Conservation (phyloP, 2,329 filamentous ascomycete genomes). For the Phoma sp. region DNA sequence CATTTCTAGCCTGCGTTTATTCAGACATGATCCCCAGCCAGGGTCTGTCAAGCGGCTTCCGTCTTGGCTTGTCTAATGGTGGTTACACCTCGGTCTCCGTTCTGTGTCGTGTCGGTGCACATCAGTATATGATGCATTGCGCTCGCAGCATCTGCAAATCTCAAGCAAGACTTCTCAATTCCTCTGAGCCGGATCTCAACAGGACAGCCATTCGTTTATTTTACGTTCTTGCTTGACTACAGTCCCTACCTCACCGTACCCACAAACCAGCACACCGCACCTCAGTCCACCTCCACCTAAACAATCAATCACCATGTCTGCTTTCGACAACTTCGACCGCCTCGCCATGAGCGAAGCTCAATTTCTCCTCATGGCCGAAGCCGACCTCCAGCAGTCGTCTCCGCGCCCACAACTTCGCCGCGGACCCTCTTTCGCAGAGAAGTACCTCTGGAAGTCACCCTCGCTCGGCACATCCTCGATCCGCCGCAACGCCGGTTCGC, state of each 20-base stretch:
- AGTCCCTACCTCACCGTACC: slow-evolving; percentile 8
- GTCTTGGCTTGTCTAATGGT: not conserved
- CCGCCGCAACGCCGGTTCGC: slow-evolving; percentile 2
- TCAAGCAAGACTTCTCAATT: slow-evolving; percentile 16
- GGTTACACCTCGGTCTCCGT: slow-evolving; percentile 5
- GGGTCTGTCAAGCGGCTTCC: slow-evolving; percentile 12
- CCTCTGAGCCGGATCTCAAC: slow-evolving; percentile 18
- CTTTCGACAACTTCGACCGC: slow-evolving; percentile 19
- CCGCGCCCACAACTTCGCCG: slow-evolving; percentile 1
- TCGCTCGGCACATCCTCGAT: slow-evolving; percentile 13
- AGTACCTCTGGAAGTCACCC: slow-evolving; percentile 13
- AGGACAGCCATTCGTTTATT: slow-evolving; percentile 18
- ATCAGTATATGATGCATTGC: slow-evolving; percentile 14
- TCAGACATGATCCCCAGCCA: not conserved
- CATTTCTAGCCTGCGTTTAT: not conserved
- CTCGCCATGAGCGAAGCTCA: slow-evolving; percentile 19
- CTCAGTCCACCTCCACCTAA: not conserved
- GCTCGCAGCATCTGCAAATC: not conserved
- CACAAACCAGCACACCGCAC: not conserved
- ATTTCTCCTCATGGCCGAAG: slow-evolving; percentile 16
- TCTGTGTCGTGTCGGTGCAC: not conserved
- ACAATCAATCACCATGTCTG: slow-evolving; percentile 5
- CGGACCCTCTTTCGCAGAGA: slow-evolving; percentile 14
- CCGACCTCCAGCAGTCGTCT: not conserved
- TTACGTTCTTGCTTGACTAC: slow-evolving; percentile 1